phyloP scores from a whole-genome alignment of 2,329 filamentous ascomycete genomes.

The Paracoccidioides lutzii region DNA sequence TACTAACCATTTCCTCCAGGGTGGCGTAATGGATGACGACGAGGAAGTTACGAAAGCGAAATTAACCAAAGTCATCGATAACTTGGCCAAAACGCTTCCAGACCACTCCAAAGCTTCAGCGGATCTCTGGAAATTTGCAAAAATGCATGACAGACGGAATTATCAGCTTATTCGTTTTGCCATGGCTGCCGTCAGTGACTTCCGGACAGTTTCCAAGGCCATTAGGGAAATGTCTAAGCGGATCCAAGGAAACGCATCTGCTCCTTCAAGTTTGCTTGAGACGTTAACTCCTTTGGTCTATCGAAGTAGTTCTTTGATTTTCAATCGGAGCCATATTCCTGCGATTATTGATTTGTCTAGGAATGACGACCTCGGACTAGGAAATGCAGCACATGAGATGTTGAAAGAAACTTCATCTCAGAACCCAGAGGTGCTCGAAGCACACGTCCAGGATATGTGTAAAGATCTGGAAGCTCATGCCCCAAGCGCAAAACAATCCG shows the following conservation, averaged over 20 bases:
- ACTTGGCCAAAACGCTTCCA: constrained; percentile 61
- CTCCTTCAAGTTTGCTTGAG: constrained; percentile 51
- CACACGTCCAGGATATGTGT: constrained; percentile 82
- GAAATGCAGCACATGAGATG: constrained; percentile 69
- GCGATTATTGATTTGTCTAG: constrained; percentile 80
- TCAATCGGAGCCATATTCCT: constrained; percentile 87
- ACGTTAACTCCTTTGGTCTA: constrained; percentile 75
- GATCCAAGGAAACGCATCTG: constrained; percentile 51
- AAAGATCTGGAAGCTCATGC: constrained; percentile 71
- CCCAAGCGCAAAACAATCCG: constrained; percentile 53
- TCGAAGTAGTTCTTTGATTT: constrained; percentile 69
- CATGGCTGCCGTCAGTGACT: constrained; percentile 75
- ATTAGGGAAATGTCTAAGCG: constrained; percentile 82
- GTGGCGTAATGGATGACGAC: constrained; percentile 60
- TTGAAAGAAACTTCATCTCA: constrained; percentile 82
- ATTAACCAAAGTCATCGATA: constrained; percentile 59
- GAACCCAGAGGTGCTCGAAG: constrained; percentile 82
- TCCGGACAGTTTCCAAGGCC: constrained; percentile 77
- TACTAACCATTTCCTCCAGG: constrained; percentile 25
- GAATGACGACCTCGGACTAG: constrained; percentile 67
- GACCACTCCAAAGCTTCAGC: constrained; percentile 58
- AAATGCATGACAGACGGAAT: constrained; percentile 73
- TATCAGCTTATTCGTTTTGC: constrained; percentile 84
- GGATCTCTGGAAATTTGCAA: constrained; percentile 83
- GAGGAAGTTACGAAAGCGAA: constrained; percentile 54